Percentiles rank a stretch among this genome's conserved stretches.
These are phyloP conservation scores for Paramecium sonneborni DNA, from an alignment of 73 alveolate genomes.

Conservation along the genomic window DNA sequence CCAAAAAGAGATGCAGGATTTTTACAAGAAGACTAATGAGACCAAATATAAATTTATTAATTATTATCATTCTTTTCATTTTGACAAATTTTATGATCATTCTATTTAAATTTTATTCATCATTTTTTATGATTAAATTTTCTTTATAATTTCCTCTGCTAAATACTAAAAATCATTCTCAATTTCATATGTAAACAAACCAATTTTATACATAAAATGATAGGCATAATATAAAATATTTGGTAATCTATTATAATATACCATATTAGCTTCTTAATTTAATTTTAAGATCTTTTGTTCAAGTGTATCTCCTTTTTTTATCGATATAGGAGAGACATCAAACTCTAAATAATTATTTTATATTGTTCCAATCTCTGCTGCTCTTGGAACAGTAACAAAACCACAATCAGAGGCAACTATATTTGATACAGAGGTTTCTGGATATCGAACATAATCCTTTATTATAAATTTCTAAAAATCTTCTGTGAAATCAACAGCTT, in stretches of 20 bases:
- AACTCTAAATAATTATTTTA: not conserved
- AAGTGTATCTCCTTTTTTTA: not conserved
- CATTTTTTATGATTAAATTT: not conserved
- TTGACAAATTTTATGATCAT: not conserved
- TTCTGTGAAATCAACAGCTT: slow-evolving; percentile 7
- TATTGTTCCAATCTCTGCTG: not conserved
- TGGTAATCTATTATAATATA: not conserved
- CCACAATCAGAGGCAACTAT: not conserved
- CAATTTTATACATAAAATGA: not conserved
- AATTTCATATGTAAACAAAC: not conserved
- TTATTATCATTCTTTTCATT: not conserved
- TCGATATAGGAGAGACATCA: not conserved
- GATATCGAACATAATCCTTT: not conserved
- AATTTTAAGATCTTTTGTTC: too few relatives aligned
- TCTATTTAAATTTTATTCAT: not conserved
- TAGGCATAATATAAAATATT: not conserved
- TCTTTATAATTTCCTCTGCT: not conserved
- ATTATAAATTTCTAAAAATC: not conserved
- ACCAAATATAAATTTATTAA: not conserved
- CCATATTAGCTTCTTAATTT: not conserved
- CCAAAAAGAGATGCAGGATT: slow-evolving; percentile 51
- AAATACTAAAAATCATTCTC: not conserved
- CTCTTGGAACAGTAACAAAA: not conserved
- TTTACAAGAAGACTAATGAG: not conserved
- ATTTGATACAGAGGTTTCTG: not conserved